Evolutionary conservation across 2,329 filamentous ascomycete genomes (phyloP).

Genomic region (Penicillium psychrosexuale): DNA sequence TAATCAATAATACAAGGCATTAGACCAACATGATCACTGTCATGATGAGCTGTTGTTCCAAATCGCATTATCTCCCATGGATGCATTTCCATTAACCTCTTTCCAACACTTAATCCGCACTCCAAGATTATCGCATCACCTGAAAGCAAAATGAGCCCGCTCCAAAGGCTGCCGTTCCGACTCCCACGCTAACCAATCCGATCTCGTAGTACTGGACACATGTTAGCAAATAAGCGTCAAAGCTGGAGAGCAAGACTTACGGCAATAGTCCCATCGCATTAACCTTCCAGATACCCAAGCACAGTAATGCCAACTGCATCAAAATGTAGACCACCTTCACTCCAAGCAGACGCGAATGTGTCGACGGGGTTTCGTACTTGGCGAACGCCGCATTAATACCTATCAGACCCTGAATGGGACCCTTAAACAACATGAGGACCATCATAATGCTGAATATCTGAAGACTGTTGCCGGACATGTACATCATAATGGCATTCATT

Average conservation of each 20-base stretch:
- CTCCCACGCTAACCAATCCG: slow-evolving; percentile 98
- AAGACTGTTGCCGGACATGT: slow-evolving; percentile 97
- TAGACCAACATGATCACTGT: not conserved
- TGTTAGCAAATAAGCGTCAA: slow-evolving; percentile 11
- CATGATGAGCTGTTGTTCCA: not conserved
- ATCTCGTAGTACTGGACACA: slow-evolving; percentile 74
- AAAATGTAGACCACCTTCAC: slow-evolving; percentile 85
- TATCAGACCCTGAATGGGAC: slow-evolving; percentile 79
- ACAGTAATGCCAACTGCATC: slow-evolving; percentile 81
- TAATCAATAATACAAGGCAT: not conserved
- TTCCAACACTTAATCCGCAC: not conserved
- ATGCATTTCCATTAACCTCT: not conserved
- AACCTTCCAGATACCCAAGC: slow-evolving; percentile 89
- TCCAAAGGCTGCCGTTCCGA: slow-evolving; percentile 67
- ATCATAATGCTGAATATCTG: slow-evolving; percentile 99
- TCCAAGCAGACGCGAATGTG: slow-evolving; percentile 67
- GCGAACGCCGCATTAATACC: slow-evolving; percentile 84
- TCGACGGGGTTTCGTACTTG: slow-evolving; percentile 81
- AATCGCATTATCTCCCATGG: not conserved
- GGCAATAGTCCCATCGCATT: slow-evolving; percentile 94
- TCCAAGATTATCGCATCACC: slow-evolving; percentile 19
- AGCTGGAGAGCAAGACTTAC: slow-evolving; percentile 51
- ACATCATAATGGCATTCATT: slow-evolving; percentile 99
- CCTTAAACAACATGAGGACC: slow-evolving; percentile 99
- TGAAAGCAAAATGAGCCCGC: slow-evolving; percentile 60